Evolutionary conservation across 805 yeast species (phyloP).

Genomic region (Schwanniomyces sp.): DNA sequence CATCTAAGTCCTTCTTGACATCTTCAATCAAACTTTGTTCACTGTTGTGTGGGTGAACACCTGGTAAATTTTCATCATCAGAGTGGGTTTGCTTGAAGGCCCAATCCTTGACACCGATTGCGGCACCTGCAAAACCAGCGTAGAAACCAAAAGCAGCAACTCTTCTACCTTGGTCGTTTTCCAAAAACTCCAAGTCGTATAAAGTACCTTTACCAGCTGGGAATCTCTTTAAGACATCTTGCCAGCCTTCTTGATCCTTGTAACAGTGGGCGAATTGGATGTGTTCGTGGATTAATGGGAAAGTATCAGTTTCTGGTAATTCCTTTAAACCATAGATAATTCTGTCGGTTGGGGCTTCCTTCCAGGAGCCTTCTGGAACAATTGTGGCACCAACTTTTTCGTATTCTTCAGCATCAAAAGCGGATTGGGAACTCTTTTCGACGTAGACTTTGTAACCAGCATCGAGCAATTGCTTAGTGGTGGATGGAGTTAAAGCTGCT

Average conservation of each 20-base stretch:
- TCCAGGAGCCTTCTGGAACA: conserved; percentile 95
- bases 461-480: conserved; percentile 77
- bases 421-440: conserved; percentile 83
- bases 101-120: conserved; percentile 93
- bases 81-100: conserved; percentile 79
- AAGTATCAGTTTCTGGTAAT: conserved; percentile 82
- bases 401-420: conserved; percentile 76
- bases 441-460: conserved; percentile 89
- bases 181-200: conserved; percentile 92
- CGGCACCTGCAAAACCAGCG: conserved; percentile 99
- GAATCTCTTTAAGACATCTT: conserved; percentile 83
- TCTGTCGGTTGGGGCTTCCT: conserved; percentile 83
- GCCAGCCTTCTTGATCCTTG: conserved; percentile 97
- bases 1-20: conserved; percentile 57
- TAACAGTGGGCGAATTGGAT: conserved; percentile 99
- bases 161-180: conserved; percentile 93
- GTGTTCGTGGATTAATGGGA: conserved; percentile 94
- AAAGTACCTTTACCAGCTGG: conserved; percentile 88
- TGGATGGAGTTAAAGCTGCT: conserved; percentile 93
- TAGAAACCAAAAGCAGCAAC: conserved; percentile 99
- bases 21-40: conserved; percentile 74
- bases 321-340: conserved; percentile 93
- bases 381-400: conserved; percentile 77
- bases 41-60: conserved; percentile 78
- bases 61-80: conserved; percentile 69